Base-by-base conservation (phyloP, 2,329 filamentous ascomycete genomes). In the Fusarium devonianum region DNA sequence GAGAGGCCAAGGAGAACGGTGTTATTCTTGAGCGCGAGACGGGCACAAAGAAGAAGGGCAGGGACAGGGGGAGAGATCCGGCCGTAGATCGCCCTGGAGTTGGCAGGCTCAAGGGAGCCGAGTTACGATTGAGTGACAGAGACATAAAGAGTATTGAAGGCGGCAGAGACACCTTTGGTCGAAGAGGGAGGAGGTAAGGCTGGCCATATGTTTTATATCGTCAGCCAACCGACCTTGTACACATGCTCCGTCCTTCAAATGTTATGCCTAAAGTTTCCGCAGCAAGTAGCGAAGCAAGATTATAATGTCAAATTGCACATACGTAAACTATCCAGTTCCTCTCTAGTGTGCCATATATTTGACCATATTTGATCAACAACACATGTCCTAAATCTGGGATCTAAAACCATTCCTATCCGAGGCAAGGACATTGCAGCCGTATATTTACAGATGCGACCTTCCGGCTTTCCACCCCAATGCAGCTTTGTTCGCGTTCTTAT, bases 1-100 rank as follows among this genome's bases (percentile, higher is more conserved):
- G 78, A 29, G 90, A 96, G 70, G 94, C 94, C 2, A 84, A 81
- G 66, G 93, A 97, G 78, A 96, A 93, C 64, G 94, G 93, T 5
- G 86, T 97, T 62, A 85, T 97, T 37, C 76, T 97, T 23, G 94
- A 97, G 77, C 79, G 78, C 53, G 62, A 66, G 43, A 76, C 76
- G 32, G 59, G 67, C 19, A 69, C 69, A 56, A 73, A 69, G 25
- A 69, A 63, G 47, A 75, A 69, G 44, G 67, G 71, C 45, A 76
- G 70, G 49, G 75, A 72, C 49, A 75, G 74, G 43, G 78, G 68
- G 62, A 58, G 67, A 74, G 81, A 72, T 78, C 84, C 56, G 75
- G 84, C 70, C 76, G 84, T 96, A 26, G 90, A 89, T 56, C 85
- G 84, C 21, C 91, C 93, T 1, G 85, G 82, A 3, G 84, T 97